These are phyloP conservation scores for Albugo laibachii DNA, from an alignment of 352 stramenopile genomes.

Conservation along the genomic window DNA sequence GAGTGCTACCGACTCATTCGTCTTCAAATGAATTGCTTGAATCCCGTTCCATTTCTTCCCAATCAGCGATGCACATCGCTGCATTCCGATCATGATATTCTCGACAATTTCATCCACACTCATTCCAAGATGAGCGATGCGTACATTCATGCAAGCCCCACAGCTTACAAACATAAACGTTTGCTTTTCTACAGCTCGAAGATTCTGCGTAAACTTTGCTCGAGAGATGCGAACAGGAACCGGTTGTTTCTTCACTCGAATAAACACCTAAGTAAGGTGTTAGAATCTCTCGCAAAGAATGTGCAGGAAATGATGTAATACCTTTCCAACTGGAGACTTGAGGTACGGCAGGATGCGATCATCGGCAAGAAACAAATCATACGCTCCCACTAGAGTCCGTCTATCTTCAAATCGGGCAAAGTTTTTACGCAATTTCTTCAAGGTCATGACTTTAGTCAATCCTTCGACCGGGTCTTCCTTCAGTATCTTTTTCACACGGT, in stretches of 20 bases:
- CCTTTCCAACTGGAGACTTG: slow-evolving; percentile 32
- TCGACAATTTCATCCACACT: slow-evolving; percentile 40
- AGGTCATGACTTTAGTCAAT: slow-evolving; percentile 47
- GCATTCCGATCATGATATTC: slow-evolving; percentile 54
- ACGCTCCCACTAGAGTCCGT: slow-evolving; percentile 42
- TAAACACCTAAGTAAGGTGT: slow-evolving; percentile 22
- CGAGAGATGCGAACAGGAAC: slow-evolving; percentile 51
- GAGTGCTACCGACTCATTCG: slow-evolving; percentile 63
- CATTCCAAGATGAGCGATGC: slow-evolving; percentile 53
- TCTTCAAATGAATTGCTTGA: slow-evolving; percentile 85
- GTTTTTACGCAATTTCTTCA: slow-evolving; percentile 73
- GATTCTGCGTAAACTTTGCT: slow-evolving; percentile 23
- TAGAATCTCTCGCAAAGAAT: not conserved
- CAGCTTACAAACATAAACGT: slow-evolving; percentile 75
- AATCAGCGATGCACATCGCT: slow-evolving; percentile 55
- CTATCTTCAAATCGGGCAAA: slow-evolving; percentile 59
- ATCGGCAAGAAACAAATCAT: slow-evolving; percentile 58
- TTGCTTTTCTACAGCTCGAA: slow-evolving; percentile 24
- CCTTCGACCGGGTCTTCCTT: slow-evolving; percentile 27
- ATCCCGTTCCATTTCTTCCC: slow-evolving; percentile 83
- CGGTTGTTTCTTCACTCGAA: slow-evolving; percentile 63
- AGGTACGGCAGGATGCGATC: slow-evolving; percentile 59
- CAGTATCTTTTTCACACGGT: slow-evolving; percentile 55
- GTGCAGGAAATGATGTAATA: not conserved
- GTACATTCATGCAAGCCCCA: slow-evolving; percentile 80